Evolutionary conservation across 2,329 filamentous ascomycete species (phyloP), one percentile per base, ranked within the genome.

Genomic region (Fusarium mangiferae): DNA sequence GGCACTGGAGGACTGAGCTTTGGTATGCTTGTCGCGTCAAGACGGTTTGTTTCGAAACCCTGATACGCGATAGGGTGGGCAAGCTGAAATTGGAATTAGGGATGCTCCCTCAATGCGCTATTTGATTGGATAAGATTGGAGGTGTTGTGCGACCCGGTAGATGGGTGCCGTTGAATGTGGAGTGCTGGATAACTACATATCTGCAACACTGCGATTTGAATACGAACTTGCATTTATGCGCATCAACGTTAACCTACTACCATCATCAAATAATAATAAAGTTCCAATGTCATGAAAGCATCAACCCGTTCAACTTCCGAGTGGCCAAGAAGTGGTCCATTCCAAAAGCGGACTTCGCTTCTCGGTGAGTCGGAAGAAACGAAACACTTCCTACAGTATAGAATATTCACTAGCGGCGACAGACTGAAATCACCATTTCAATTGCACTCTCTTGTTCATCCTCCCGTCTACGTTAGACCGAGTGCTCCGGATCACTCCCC

Each of bases 11-110:
- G 39, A 44, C 42, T 54, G 45, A 42, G 62, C 64, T 67, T 66
- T 67, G 51, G 39, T 54, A 57, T 57, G 48, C 41, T 61, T 65
- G 71, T 75, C 74, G 74, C 74, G 74, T 75, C 54, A 42, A 38
- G 51, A 55, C 26, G 51, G 36, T 17, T 30, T 55, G 61, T 68
- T 72, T 70, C 52, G 41, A 58, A 70, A 65, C 48, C 35, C 45
- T 59, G 48, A 35, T 59, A 70, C 68, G 72, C 68, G 74, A 73
- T 73, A 76, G 61, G 72, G 64, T 68, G 56, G 63, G 56, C 55
- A 68, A 46, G 45, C 33, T 62, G 59, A 73, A 30, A 70, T 73
- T 73, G 63, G 52, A 38, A 71, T 62, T 62, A 59, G 54, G 65
- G 71, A 60, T 38, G n/a, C 18, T 36, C 22, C 51, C 33, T 70